A percentile compares a stretch with the other conserved stretches of the same genome.
Evolutionary conservation across 1,284 basidiomycete genomes (phyloP).

Genomic region (Blastosporella zonata): DNA sequence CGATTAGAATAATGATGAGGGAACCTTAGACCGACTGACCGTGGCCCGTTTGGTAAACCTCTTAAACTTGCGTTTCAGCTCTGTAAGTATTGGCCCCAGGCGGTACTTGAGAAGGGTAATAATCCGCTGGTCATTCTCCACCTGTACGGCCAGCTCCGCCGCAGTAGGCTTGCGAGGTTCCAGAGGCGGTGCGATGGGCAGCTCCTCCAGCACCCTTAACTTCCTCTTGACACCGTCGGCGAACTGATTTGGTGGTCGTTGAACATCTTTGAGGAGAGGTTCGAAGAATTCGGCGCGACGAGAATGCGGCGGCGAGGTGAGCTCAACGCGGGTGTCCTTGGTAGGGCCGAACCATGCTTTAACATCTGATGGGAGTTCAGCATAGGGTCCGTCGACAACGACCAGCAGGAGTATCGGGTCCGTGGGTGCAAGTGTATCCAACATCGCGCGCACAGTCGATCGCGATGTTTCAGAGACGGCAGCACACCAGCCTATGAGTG

Average conservation of each 20-base stretch:
- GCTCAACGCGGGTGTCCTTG: conserved; percentile 71
- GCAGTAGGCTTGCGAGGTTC: conserved; percentile 82
- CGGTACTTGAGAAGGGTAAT: conserved; percentile 86
- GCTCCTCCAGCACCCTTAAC: conserved; percentile 81
- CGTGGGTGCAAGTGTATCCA: conserved; percentile 86
- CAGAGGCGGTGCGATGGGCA: conserved; percentile 88
- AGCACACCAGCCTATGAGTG: conserved; percentile 82
- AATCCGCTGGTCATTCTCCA: conserved; percentile 77
- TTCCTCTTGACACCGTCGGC: conserved; percentile 86
- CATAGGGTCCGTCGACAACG: conserved; percentile 77
- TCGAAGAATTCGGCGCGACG: conserved; percentile 82
- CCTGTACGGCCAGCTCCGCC: conserved; percentile 81
- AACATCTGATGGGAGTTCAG: conserved; percentile 79
- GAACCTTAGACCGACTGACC: conserved; percentile 43
- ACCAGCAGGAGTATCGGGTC: conserved; percentile 93
- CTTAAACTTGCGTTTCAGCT: conserved; percentile 93
- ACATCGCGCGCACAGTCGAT: conserved; percentile 84
- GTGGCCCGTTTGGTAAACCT: conserved; percentile 82
- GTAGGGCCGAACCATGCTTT: conserved; percentile 88
- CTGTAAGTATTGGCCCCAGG: conserved; percentile 82
- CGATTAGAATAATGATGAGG: conserved; percentile 5
- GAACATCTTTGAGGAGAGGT: conserved; percentile 65
- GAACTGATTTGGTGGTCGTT: conserved; percentile 82
- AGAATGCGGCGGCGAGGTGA: conserved; percentile 48
- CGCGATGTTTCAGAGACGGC: conserved; percentile 84